Percentiles rank a stretch among this genome's conserved stretches.
phyloP scores from a whole-genome alignment of 768 basidiomycete genomes.

The Kwoniella newhampshirensis region DNA sequence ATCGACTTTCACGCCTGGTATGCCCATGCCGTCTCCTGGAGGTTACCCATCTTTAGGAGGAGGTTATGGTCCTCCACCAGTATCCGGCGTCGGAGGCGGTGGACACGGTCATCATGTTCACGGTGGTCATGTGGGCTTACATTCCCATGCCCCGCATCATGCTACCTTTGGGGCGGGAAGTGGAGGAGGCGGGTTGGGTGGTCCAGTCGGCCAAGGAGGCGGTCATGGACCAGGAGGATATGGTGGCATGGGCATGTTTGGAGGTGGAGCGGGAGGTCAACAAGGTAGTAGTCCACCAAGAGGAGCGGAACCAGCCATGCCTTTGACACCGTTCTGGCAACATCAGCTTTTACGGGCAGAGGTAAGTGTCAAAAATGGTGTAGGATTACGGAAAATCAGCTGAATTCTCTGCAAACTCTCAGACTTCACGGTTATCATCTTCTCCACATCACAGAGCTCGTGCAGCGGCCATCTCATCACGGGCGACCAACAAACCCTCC shows the following conservation, averaged over 20 bases:
- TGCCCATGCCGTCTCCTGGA: slow-evolving; percentile 22
- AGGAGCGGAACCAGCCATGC: slow-evolving; percentile 30
- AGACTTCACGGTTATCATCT: slow-evolving; percentile 81
- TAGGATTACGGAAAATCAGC: neutral
- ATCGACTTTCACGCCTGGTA: slow-evolving; percentile 27
- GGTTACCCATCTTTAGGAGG: slow-evolving; percentile 21
- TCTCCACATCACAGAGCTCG: slow-evolving; percentile 92
- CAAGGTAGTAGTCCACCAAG: slow-evolving; percentile 45
- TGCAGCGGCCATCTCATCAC: slow-evolving; percentile 89
- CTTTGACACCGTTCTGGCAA: slow-evolving; percentile 81
- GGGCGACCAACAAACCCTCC: slow-evolving; percentile 73
- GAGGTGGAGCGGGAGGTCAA: slow-evolving; percentile 12
- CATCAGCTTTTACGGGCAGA: slow-evolving; percentile 90
- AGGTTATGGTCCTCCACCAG: slow-evolving; percentile 14
- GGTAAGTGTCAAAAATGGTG: slow-evolving; percentile 60
- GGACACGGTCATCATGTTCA: slow-evolving; percentile 24
- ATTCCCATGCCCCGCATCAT: slow-evolving; percentile 27
- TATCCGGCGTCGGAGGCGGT: slow-evolving; percentile 9
- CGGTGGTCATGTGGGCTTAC: slow-evolving; percentile 14
- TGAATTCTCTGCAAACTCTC: slow-evolving; percentile 18
- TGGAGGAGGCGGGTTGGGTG: slow-evolving; percentile 20
- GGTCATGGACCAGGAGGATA: slow-evolving; percentile 19
- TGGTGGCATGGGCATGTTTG: slow-evolving; percentile 34
- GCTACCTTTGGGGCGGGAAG: slow-evolving; percentile 23
- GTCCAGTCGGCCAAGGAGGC: slow-evolving; percentile 7